Evolutionary conservation across 2,329 filamentous ascomycete species (phyloP), one percentile per base, ranked within the genome.

Genomic region (Fusarium torreyae): DNA sequence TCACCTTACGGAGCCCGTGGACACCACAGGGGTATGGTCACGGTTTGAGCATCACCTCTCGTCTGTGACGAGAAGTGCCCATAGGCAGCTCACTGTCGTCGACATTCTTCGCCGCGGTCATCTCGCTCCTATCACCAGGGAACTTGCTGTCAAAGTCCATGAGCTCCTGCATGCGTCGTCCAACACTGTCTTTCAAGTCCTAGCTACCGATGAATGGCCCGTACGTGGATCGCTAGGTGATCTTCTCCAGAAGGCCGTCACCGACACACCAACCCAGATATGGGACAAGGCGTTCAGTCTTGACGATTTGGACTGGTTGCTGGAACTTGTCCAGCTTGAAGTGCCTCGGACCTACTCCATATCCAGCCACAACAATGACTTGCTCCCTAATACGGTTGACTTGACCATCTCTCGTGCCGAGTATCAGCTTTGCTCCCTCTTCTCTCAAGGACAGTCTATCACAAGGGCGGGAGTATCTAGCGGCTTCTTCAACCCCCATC

Each of bases 291-390:
- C 84, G 0, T 87, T 87, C 53, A 79, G 80, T 44, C 76, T 86
- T 1, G 76, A 78, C 17, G 78, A 84, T 39, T 67, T 86, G 1
- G 71, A 77, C 1, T 86, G 85, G 85, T 74, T 87, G 0, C 67
- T 76, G 0, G 82, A 86, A 3, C 77, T 87, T 3, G 79, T 87
- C 9, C 66, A 79, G 0, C 77, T 86, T 3, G 85, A 87, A 68
- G 81, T 87, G 1, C 85, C 85, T 1, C 80, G 85, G 11, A 87
- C 85, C 0, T 87, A 87, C 62, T 86, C 82, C 38, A 87, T 87
- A 42, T 85, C 85, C 0, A 86, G 80, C 70, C 82, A 81, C 66
- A 81, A 82, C 0, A 80, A 85, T 5, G 85, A 86, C 48, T 75
- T 87, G 6, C 80, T 87, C 0, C 85, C 85, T 0, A 82, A 77